Conservation (phyloP, 495 filamentous ascomycete species). For the Penicillium cataractarum region DNA sequence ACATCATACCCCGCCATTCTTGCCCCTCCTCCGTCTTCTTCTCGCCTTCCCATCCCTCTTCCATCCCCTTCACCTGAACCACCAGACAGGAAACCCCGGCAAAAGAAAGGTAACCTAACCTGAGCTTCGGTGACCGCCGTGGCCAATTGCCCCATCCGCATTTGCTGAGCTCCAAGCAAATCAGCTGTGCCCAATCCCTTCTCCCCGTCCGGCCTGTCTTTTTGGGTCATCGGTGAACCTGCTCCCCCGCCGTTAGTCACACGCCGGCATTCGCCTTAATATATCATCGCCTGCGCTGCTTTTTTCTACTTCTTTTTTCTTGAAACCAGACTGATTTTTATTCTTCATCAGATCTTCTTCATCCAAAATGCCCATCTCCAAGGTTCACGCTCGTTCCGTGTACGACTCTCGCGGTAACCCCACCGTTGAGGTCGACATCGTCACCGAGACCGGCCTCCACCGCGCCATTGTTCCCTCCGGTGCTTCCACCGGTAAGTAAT, state of each 20-base stretch:
- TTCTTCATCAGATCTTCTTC: constrained; percentile 30
- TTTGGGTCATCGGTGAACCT: constrained; percentile 55
- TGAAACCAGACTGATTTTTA: constrained; percentile 30
- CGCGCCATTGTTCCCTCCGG: constrained; percentile 98
- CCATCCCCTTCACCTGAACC: constrained; percentile 5
- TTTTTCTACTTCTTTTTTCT: constrained; percentile 26
- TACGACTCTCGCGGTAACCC: constrained; percentile 99
- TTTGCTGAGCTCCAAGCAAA: constrained; percentile 27
- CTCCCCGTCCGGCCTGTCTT: constrained; percentile 37
- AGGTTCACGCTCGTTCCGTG: constrained; percentile 97
- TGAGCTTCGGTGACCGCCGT: constrained; percentile 25
- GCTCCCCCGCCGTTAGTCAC: constrained; percentile 44
- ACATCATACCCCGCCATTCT: constrained; percentile 26
- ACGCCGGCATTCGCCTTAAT: constrained; percentile 34
- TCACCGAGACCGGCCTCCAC: constrained; percentile 95
- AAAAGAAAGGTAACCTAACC: constrained; percentile 19
- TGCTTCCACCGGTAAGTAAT: constrained; percentile 84
- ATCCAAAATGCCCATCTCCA: constrained; percentile 86
- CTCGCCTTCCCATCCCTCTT: neutral
- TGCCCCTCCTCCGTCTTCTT: constrained; percentile 19
- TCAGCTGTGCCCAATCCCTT: constrained; percentile 25
- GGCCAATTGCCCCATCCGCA: constrained; percentile 30
- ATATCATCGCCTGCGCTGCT: constrained; percentile 24
- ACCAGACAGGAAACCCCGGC: constrained; percentile 3
- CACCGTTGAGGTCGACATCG: constrained; percentile 93